Conservation (phyloP, 148 eudicot genomes). For the Camellia japonica region DNA sequence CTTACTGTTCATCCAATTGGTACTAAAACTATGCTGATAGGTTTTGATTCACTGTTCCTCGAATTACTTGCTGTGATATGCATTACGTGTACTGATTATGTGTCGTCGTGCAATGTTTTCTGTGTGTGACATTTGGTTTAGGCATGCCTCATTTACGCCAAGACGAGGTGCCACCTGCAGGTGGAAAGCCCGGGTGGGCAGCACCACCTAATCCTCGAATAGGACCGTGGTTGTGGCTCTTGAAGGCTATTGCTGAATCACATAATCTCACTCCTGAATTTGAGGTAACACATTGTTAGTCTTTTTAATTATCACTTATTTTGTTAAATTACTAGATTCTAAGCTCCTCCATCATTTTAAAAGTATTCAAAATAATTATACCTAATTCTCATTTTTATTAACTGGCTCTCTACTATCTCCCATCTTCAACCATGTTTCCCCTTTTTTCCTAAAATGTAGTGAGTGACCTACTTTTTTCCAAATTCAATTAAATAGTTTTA, state of each 20-base stretch:
- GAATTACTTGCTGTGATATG: no score
- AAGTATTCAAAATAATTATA: no score
- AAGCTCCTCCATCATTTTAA: no score
- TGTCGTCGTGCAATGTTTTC: neutral
- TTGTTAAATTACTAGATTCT: neutral
- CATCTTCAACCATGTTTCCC: no score
- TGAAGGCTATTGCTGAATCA: slow-evolving; percentile 56
- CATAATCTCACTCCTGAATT: slow-evolving; percentile 66
- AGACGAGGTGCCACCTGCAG: slow-evolving; percentile 61
- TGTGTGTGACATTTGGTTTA: slow-evolving; percentile 22
- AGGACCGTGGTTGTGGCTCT: slow-evolving; percentile 62
- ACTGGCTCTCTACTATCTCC: no score
- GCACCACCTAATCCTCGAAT: slow-evolving; percentile 77
- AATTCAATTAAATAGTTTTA: no score
- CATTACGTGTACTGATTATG: no score
- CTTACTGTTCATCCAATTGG: slow-evolving; percentile 66
- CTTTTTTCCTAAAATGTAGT: no score
- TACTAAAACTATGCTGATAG: slow-evolving; percentile 9
- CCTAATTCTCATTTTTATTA: no score
- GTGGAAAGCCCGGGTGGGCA: slow-evolving; percentile 82
- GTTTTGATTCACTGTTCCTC: no score
- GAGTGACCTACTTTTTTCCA: no score
- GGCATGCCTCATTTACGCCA: slow-evolving; percentile 75
- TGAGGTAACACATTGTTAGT: slow-evolving; percentile 37
- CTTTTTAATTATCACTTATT: neutral